A percentile compares a stretch with the other conserved stretches of the same genome.
These are phyloP conservation scores for Pisolithus microcarpus DNA, from an alignment of 768 basidiomycete genomes.

Conservation along the genomic window DNA sequence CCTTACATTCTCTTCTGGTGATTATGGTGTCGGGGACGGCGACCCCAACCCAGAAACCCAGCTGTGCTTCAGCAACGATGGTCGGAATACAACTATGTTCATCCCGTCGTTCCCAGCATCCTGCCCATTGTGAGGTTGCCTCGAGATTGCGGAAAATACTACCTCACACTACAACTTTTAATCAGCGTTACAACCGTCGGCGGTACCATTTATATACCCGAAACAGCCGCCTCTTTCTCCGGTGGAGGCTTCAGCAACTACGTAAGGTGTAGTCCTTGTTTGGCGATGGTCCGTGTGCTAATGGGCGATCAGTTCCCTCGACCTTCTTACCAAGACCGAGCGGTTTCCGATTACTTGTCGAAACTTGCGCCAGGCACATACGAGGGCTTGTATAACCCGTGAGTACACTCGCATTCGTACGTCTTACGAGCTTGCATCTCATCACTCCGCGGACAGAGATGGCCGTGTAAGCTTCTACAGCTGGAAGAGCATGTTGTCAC, in stretches of 20 bases:
- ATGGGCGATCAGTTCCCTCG: constrained; percentile 37
- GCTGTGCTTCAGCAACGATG: constrained; percentile 53
- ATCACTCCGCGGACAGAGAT: constrained; percentile 22
- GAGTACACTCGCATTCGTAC: constrained; percentile 13
- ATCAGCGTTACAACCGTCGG: constrained; percentile 69
- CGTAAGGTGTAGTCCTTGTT: constrained; percentile 28
- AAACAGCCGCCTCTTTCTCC: constrained; percentile 53
- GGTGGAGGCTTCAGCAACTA: constrained; percentile 72
- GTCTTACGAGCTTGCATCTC: neutral
- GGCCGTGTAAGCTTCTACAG: constrained; percentile 42
- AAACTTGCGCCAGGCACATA: constrained; percentile 43
- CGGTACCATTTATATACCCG: constrained; percentile 53
- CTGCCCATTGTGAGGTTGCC: constrained; percentile 43
- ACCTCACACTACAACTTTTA: neutral
- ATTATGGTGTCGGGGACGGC: constrained; percentile 62
- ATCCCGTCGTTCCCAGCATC: constrained; percentile 54
- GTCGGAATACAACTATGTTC: constrained; percentile 47
- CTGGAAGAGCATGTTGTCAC: neutral
- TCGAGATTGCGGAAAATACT: neutral
- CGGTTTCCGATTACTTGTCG: constrained; percentile 38
- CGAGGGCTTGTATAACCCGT: constrained; percentile 55
- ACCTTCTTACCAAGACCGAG: constrained; percentile 46
- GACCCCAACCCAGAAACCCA: constrained; percentile 45
- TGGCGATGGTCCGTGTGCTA: neutral
- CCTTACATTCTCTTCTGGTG: constrained; percentile 59